phyloP scores from a whole-genome alignment of 2,329 filamentous ascomycete genomes.

The Tricladium varicosporioides region DNA sequence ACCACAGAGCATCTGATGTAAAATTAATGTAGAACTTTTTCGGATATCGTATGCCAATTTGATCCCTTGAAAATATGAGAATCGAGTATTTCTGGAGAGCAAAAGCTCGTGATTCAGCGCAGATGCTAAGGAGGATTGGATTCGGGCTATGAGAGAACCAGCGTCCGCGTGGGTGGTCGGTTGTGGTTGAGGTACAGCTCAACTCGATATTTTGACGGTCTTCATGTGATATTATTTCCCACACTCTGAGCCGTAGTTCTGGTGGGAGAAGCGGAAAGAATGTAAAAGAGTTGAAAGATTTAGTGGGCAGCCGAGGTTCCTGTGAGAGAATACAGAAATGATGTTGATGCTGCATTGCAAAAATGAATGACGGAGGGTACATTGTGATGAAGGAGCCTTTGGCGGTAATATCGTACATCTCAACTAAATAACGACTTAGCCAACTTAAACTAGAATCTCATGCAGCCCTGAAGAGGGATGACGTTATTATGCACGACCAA shows the following conservation, averaged over 20 bases:
- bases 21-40: constrained; percentile 19
- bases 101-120: constrained; percentile 19
- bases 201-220: constrained; percentile 16
- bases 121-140: constrained; percentile 19
- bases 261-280: constrained; percentile 19
- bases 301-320: not conserved
- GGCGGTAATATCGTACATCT: not conserved
- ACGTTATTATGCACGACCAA: no score
- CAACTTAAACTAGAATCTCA: not conserved
- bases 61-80: constrained; percentile 26
- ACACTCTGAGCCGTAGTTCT: constrained; percentile 21
- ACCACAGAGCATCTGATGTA: not conserved
- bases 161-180: constrained; percentile 10
- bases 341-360: constrained; percentile 16
- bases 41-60: constrained; percentile 7
- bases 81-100: constrained; percentile 20
- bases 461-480: not conserved
- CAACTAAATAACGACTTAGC: not conserved
- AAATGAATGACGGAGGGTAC: constrained; percentile 14
- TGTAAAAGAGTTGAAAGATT: constrained; percentile 9
- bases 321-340: constrained; percentile 9
- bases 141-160: constrained; percentile 21
- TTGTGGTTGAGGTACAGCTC: constrained; percentile 13
- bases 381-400: constrained; percentile 3
- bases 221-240: constrained; percentile 8